Percentiles rank a stretch among this genome's conserved stretches.
These are phyloP conservation scores for Sphaceloma murrayae DNA, from an alignment of 2,329 filamentous ascomycete genomes.

Conservation along the genomic window DNA sequence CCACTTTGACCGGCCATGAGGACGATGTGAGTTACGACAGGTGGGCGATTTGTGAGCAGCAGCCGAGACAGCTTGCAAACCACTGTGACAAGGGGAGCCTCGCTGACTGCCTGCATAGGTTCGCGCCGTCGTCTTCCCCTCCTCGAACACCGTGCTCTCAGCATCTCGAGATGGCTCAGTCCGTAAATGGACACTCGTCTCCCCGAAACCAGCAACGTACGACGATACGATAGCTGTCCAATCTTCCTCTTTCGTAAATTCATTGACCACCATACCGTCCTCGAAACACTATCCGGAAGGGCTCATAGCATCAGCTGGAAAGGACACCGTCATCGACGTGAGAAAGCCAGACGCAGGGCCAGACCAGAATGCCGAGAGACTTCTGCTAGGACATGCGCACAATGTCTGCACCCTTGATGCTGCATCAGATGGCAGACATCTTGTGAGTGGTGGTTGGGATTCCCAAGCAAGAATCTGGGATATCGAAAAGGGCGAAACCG, in stretches of 20 bases:
- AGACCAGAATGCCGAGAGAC: constrained; percentile 69
- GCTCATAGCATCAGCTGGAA: constrained; percentile 75
- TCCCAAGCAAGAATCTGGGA: constrained; percentile 77
- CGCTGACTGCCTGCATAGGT: constrained; percentile 50
- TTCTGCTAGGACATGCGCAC: constrained; percentile 75
- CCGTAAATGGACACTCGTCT: constrained; percentile 67
- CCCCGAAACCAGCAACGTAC: constrained; percentile 58
- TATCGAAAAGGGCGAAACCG: constrained; percentile 73
- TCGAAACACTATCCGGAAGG: constrained; percentile 62
- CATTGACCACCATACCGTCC: constrained; percentile 65
- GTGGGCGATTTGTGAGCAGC: too few species aligned
- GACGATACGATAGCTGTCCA: constrained; percentile 70
- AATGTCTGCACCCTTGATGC: constrained; percentile 86
- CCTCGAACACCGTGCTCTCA: constrained; percentile 62
- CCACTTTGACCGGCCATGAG: constrained; percentile 78
- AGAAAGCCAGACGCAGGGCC: constrained; percentile 58
- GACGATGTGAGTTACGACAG: constrained; percentile 75
- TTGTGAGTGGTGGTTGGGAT: constrained; percentile 94
- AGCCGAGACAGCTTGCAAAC: too few species aligned
- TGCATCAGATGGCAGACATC: constrained; percentile 57
- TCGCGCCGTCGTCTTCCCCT: constrained; percentile 71
- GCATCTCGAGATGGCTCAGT: constrained; percentile 89
- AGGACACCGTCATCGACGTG: constrained; percentile 88
- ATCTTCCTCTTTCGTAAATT: constrained; percentile 79
- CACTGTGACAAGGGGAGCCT: neutral